Evolutionary conservation across 345 rosid species (phyloP), one percentile per base, ranked within the genome.

Genomic region (Eucalyptus polybractea): DNA sequence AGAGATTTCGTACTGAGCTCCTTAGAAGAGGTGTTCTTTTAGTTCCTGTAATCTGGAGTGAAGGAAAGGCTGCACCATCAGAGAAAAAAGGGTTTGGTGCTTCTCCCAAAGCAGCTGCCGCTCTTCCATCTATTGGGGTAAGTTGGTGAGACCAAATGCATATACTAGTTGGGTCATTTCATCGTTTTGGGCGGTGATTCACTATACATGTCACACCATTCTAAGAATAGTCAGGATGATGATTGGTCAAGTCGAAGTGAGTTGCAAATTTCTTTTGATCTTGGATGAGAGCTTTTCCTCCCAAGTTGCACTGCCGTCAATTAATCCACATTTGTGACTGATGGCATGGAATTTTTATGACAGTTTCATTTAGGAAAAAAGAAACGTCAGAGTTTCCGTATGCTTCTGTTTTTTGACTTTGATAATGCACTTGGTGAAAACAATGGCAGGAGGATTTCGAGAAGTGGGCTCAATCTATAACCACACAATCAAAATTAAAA

Each of bases 121-220:
- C 97, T 90, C 98, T 95, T 93, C 97, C 99, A 89, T 98, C 99
- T 11, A 93, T 95, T 88, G 98, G 98, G 97, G 98, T 97, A 94
- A 90, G 89, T 6, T 49, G 86, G 88, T 87, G 42, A 88, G 31
- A 21, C 47, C 29, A 76, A 40, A 76, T 15, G 29, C 83, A 40
- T 40, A 10, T 10, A 76, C 87, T 69, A 21, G 54, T 45, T 50
- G 58, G 47, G 53, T 60, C 7, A 22, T 56, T 89, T 29, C 31
- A 89, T 83, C 17, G 0, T 51, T 40, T 86, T 37, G 24, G 47
- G 83, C 10, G 0, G 42, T 37, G 83, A 76, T 37, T 76, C 45
- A 76, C 47, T 37, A 37, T 37, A 76, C 14, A 19, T 45, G 17
- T 86, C 45, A 21, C 29, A 21, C 16, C 56, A 86, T 86, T 86